These are phyloP conservation scores for Cryptosporidium ryanae DNA, from an alignment of 169 alveolate species.

Conservation along the genomic window DNA sequence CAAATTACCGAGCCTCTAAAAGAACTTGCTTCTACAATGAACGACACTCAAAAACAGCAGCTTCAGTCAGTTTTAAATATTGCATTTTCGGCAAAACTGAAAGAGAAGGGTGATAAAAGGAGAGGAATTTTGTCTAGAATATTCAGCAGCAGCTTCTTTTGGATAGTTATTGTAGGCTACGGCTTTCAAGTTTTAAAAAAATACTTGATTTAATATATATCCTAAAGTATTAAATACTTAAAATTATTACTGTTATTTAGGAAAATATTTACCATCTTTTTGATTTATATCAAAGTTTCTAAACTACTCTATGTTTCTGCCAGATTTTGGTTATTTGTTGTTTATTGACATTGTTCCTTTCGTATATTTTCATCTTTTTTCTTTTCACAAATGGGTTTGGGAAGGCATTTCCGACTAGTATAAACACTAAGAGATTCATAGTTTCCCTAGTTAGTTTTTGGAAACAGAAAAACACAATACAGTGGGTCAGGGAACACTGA, in stretches of 20 bases:
- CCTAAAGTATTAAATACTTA: slow-evolving; percentile 2
- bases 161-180: slow-evolving; percentile 52
- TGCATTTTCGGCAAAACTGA: slow-evolving; percentile 56
- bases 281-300: not conserved
- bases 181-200: slow-evolving; percentile 35
- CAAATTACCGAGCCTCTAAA: slow-evolving; percentile 62
- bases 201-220: slow-evolving; percentile 8
- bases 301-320: not conserved
- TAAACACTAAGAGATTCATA: no score
- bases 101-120: slow-evolving; percentile 2
- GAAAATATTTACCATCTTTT: no score
- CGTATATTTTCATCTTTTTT: no score
- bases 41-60: slow-evolving; percentile 53
- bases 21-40: slow-evolving; percentile 66
- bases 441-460: no score
- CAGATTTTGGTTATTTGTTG: not conserved
- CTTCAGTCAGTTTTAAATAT: slow-evolving; percentile 35
- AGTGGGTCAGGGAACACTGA: no score
- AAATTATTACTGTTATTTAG: not conserved
- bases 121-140: slow-evolving; percentile 32
- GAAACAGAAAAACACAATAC: no score
- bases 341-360: no score
- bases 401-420: no score
- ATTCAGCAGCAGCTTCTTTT: slow-evolving; percentile 46
- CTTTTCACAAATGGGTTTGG: no score